Evolutionary conservation across 495 filamentous ascomycete genomes (phyloP).

Genomic region (Cryomyces minteri): DNA sequence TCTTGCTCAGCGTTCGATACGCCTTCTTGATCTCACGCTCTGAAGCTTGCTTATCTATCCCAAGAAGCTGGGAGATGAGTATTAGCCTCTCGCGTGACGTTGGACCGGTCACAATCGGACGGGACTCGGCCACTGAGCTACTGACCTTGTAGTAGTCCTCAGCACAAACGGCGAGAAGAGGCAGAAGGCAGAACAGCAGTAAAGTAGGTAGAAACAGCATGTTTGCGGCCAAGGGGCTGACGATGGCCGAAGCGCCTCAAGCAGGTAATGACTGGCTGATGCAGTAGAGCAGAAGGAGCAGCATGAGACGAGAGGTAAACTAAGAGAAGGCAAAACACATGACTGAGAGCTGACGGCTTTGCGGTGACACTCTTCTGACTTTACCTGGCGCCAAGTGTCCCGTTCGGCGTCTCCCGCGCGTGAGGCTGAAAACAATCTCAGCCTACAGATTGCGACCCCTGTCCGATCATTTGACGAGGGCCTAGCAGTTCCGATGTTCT

Average conservation of each 20-base stretch:
- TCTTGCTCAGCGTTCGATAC: slow-evolving; percentile 83
- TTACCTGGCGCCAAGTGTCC: no score
- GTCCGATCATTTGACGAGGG: no score
- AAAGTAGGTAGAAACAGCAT: slow-evolving; percentile 18
- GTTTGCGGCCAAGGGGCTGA: neutral
- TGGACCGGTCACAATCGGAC: neutral
- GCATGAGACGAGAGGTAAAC: neutral
- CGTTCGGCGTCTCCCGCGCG: no score
- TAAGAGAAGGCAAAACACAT: no score
- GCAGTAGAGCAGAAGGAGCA: neutral
- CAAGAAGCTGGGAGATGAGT: slow-evolving; percentile 38
- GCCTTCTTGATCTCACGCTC: slow-evolving; percentile 93
- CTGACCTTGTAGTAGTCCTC: slow-evolving; percentile 84
- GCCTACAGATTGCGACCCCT: no score
- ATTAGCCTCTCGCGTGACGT: neutral
- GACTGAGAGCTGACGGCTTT: no score
- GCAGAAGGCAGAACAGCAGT: slow-evolving; percentile 25
- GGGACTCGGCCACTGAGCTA: neutral
- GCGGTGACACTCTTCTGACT: no score
- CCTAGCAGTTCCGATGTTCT: no score
- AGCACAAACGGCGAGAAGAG: slow-evolving; percentile 32
- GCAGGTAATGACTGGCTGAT: neutral
- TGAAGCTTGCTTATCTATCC: slow-evolving; percentile 59
- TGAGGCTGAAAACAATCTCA: no score
- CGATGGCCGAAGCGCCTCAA: neutral